Evolutionary conservation across 179 eudicot species (phyloP).

Genomic region (Silene coronaria): DNA sequence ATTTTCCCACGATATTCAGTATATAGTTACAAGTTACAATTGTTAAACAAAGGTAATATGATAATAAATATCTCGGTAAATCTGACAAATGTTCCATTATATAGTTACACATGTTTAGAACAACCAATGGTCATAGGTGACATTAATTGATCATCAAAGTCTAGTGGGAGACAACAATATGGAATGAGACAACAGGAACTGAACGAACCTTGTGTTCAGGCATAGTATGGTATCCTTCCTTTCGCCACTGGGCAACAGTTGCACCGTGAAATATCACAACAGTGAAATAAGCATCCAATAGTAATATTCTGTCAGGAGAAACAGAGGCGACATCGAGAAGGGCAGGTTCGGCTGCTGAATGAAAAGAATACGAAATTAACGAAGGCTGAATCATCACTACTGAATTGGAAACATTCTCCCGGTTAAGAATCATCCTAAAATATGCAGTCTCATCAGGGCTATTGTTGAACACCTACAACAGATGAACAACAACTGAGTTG

Average conservation of each 20-base stretch:
- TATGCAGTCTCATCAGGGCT: slow-evolving; percentile 98
- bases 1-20: neutral
- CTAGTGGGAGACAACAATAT: neutral
- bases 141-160: neutral
- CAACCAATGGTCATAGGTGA: neutral
- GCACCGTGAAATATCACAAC: slow-evolving; percentile 86
- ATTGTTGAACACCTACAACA: slow-evolving; percentile 78
- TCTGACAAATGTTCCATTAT: neutral
- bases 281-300: slow-evolving; percentile 81
- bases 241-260: slow-evolving; percentile 89
- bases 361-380: slow-evolving; percentile 74
- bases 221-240: slow-evolving; percentile 79
- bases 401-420: slow-evolving; percentile 89
- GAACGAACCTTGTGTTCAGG: slow-evolving; percentile 75
- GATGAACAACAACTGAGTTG: neutral
- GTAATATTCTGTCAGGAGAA: slow-evolving; percentile 75
- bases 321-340: slow-evolving; percentile 85
- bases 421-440: slow-evolving; percentile 84
- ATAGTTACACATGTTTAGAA: neutral
- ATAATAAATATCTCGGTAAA: neutral
- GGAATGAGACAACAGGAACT: neutral
- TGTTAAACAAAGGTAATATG: neutral
- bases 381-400: slow-evolving; percentile 98
- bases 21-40: neutral
- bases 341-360: slow-evolving; percentile 75